A percentile compares a stretch with the other conserved stretches of the same genome.
Evolutionary conservation across 2,329 filamentous ascomycete species (phyloP).

Genomic region (Botrytis tulipae): DNA sequence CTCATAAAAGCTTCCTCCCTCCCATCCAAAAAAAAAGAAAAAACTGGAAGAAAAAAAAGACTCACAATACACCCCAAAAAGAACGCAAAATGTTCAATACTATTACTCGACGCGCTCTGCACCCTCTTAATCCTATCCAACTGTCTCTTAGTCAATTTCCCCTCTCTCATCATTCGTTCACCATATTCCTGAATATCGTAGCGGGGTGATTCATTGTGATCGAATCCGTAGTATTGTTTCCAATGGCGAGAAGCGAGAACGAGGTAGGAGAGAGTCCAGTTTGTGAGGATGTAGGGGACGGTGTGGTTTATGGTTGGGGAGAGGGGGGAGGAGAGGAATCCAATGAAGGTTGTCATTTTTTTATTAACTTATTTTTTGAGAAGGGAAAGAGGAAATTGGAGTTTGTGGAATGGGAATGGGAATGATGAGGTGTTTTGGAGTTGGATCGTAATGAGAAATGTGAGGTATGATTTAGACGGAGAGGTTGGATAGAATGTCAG

Average conservation of each 20-base stretch:
- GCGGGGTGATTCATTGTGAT: background rate
- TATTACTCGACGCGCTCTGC: background rate
- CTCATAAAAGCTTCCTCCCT: no score
- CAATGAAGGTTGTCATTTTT: background rate
- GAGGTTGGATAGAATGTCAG: background rate
- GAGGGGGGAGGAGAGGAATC: background rate
- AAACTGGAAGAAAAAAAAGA: background rate
- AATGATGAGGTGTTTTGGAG: background rate
- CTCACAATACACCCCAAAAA: background rate
- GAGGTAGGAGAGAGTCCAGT: background rate
- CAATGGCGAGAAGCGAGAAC: background rate
- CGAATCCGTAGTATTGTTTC: slow-evolving; percentile 2
- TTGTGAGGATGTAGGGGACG: background rate
- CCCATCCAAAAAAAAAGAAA: no score
- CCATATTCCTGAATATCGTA: background rate
- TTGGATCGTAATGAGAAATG: background rate
- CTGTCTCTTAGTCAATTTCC: background rate
- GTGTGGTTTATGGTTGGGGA: background rate
- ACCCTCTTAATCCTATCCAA: background rate
- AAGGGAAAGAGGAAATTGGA: no score
- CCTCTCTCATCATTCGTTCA: background rate
- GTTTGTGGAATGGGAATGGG: background rate
- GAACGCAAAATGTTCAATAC: background rate
- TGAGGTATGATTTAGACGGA: no score
- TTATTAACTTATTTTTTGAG: no score